These are phyloP conservation scores for Geotrichum aggregatum DNA, from an alignment of 1,139 yeast species.

Conservation along the genomic window DNA sequence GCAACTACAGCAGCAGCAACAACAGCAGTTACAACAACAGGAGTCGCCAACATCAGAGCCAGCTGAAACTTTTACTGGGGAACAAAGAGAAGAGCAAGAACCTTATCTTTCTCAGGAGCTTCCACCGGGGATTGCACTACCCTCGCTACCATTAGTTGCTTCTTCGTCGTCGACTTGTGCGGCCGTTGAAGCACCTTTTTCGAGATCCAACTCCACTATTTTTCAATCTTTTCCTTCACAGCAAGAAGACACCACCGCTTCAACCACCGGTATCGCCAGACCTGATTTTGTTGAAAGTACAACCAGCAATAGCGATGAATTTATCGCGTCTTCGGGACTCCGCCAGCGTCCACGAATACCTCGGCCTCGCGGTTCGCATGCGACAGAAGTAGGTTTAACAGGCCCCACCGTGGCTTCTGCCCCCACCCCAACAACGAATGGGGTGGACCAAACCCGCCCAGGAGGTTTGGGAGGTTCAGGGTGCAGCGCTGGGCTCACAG, in stretches of 20 bases:
- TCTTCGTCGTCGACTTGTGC: not conserved
- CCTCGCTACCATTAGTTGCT: not conserved
- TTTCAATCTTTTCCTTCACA: too few relatives aligned
- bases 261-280: not conserved
- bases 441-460: too few relatives aligned
- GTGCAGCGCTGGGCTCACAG: too few relatives aligned
- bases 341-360: not conserved
- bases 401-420: too few relatives aligned
- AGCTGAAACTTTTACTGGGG: not conserved
- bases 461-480: too few relatives aligned
- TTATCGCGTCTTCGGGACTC: not conserved
- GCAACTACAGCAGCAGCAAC: too few relatives aligned
- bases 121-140: not conserved
- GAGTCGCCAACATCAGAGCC: constrained; percentile 23
- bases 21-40: constrained; percentile 1
- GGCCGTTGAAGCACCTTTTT: constrained; percentile 9
- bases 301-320: not conserved
- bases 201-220: not conserved
- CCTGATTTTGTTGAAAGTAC: not conserved
- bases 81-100: not conserved
- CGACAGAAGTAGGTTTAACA: too few relatives aligned
- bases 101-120: not conserved
- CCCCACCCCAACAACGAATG: too few relatives aligned
- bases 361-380: not conserved
- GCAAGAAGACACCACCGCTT: not conserved